A percentile compares a stretch with the other conserved stretches of the same genome.
Evolutionary conservation across 805 yeast genomes (phyloP).

Genomic region (Jamesozyma rosinii): DNA sequence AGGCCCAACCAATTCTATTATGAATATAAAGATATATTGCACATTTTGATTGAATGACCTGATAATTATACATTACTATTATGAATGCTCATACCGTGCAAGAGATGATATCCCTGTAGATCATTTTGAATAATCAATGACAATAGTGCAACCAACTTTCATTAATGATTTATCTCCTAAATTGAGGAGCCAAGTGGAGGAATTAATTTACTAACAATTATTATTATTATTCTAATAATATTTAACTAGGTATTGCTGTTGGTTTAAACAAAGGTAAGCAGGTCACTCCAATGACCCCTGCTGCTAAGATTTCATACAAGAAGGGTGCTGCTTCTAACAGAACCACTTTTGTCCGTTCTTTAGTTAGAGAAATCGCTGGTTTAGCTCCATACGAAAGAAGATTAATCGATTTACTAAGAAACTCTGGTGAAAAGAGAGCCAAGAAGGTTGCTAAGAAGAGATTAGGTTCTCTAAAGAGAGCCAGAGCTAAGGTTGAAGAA

Average conservation of each 20-base stretch:
- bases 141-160: too few species aligned
- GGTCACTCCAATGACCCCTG: conserved; percentile 75
- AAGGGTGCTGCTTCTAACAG: conserved; percentile 96
- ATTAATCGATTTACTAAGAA: conserved; percentile 97
- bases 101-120: too few species aligned
- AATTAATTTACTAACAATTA: not conserved
- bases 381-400: conserved; percentile 99
- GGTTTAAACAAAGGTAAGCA: conserved; percentile 99
- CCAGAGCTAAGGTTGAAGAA: conserved; percentile 98
- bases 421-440: conserved; percentile 99
- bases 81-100: too few species aligned
- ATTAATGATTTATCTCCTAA: too few species aligned
- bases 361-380: conserved; percentile 96
- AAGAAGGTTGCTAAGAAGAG: conserved; percentile 99
- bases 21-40: too few species aligned
- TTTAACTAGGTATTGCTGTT: conserved; percentile 47
- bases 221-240: not conserved
- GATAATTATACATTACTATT: too few species aligned
- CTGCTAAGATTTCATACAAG: conserved; percentile 87
- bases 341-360: conserved; percentile 88
- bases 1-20: too few species aligned
- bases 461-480: conserved; percentile 99
- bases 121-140: too few species aligned
- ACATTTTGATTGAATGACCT: too few species aligned
- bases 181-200: not conserved